Conservation (phyloP, 139 green algal genomes). For the Trebouxia sp. region DNA sequence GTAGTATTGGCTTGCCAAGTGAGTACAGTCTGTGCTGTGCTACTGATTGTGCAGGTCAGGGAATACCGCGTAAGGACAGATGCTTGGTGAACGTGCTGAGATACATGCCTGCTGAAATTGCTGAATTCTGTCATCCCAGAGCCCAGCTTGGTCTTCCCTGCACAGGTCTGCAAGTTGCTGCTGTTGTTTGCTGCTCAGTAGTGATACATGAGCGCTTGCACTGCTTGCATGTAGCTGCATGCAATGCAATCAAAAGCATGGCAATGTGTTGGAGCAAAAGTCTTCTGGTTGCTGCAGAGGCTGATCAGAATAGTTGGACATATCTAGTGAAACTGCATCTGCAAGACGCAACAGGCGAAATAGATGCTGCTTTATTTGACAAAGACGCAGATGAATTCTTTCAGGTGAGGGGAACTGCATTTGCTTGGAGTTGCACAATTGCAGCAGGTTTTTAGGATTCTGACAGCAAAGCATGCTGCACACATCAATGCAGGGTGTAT, state of each 20-base stretch:
- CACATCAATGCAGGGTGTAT: too few relatives aligned
- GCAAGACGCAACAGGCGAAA: slow-evolving; percentile 42
- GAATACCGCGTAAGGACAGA: slow-evolving; percentile 32
- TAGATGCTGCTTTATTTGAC: slow-evolving; percentile 45
- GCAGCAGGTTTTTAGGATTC: too few relatives aligned
- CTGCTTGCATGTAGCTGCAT: too few relatives aligned
- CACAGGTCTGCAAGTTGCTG: neutral
- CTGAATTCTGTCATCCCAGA: slow-evolving; percentile 21
- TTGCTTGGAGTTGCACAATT: too few relatives aligned
- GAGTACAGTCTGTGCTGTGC: too few relatives aligned
- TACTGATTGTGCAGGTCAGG: slow-evolving; percentile 13
- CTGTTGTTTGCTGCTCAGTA: too few relatives aligned
- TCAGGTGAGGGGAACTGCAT: too few relatives aligned
- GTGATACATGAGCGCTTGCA: too few relatives aligned
- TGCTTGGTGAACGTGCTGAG: slow-evolving; percentile 37
- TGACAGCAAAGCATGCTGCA: too few relatives aligned
- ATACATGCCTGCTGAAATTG: slow-evolving; percentile 23
- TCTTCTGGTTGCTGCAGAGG: neutral
- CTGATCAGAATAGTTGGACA: neutral
- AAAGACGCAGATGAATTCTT: slow-evolving; percentile 44
- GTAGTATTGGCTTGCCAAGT: too few relatives aligned
- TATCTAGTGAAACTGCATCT: slow-evolving; percentile 43
- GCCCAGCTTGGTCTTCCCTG: neutral
- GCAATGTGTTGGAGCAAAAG: neutral
- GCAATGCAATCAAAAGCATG: too few relatives aligned